Evolutionary conservation across 331 rosid genomes (phyloP).

Genomic region (Dryas integrifolia): DNA sequence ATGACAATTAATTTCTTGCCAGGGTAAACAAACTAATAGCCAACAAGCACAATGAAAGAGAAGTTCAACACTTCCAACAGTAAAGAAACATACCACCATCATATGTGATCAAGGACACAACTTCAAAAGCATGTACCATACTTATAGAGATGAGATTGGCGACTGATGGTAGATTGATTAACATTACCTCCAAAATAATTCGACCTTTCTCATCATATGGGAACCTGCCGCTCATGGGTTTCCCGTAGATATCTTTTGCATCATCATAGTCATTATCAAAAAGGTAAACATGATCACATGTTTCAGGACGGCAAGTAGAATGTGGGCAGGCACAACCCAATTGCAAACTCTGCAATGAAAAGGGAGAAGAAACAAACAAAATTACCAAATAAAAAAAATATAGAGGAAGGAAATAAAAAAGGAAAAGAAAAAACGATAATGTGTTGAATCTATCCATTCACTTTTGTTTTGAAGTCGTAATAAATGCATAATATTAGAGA

Average conservation of each 20-base stretch:
- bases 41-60: background rate
- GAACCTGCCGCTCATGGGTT: slow-evolving; percentile 83
- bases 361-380: background rate
- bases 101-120: background rate
- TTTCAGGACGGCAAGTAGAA: slow-evolving; percentile 71
- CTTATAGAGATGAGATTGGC: slow-evolving; percentile 20
- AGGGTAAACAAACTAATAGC: background rate
- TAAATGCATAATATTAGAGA: background rate
- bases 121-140: background rate
- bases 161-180: slow-evolving; percentile 21
- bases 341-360: slow-evolving; percentile 58
- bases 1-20: background rate
- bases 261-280: slow-evolving; percentile 86
- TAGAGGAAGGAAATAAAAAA: slow-evolving; percentile 5
- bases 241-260: slow-evolving; percentile 81
- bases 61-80: background rate
- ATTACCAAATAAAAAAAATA: slow-evolving; percentile 13
- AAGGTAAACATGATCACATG: slow-evolving; percentile 91
- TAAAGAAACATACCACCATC: background rate
- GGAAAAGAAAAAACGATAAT: background rate
- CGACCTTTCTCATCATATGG: slow-evolving; percentile 88
- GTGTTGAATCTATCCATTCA: background rate
- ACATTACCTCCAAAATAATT: slow-evolving; percentile 79
- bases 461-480: background rate
- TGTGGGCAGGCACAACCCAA: slow-evolving; percentile 76